Base-by-base conservation (phyloP, 2,329 filamentous ascomycete species). In the Diplodia intermedia region DNA sequence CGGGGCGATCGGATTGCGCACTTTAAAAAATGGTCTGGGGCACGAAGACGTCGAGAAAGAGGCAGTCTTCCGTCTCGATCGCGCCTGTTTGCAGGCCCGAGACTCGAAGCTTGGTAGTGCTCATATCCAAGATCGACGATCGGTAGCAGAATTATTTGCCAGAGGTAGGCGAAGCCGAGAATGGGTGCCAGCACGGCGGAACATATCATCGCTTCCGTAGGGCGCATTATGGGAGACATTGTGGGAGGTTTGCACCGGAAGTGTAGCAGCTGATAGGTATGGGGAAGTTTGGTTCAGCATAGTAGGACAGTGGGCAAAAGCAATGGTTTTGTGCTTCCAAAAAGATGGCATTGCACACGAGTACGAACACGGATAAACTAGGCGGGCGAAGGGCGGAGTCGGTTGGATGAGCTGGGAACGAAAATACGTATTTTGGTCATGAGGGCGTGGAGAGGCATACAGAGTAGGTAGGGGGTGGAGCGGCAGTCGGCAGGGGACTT, bases 111-210 rank as follows among this genome's bases (percentile, higher is more conserved):
- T 72, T 81, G 79, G 60, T 87, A 83, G 23, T 85, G 74, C 67
- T 84, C 80, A 73, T 87, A 87, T 50, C 84, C 84, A 8, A 88
- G 76, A 72, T 87, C 84, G 6, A 88, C 82, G n/a, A 76, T 75
- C 50, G 83, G 82, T n/a, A 84, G 70, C 4, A 49, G 49, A 6
- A 29, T 52, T 14, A 47, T 15, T 5, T 49, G 15, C 56, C 56
- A 61, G 2, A 38, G 7, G 11, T 31, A 61, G 29, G 38, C 23
- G 15, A 61, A 1, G 40, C 23, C 56, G 18, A 61, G 2, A 40
- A 61, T 2, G 0, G 56, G 40, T 26, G 18, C 38, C 6, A 61
- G 40, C 7, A 61, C 12, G 12, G 40, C 56, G 15, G 38, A 61
- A 18, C 5, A 49, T 11, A 31, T 11, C 15, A 61, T 47, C 6